Conservation (phyloP, 108 stramenopile species). For the Skeletonema costatum region DNA sequence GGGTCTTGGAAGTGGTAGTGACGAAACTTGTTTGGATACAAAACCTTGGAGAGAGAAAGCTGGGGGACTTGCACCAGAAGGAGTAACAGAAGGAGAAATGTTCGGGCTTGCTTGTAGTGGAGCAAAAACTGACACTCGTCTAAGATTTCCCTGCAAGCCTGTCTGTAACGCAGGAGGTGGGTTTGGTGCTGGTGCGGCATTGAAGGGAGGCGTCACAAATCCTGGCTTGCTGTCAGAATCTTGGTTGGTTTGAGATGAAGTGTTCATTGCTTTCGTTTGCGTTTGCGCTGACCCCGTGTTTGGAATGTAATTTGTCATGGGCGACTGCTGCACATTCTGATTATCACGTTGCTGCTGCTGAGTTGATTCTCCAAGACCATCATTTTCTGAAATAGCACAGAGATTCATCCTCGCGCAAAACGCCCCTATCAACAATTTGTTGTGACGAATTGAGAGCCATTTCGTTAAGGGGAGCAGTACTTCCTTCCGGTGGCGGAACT, state of each 20-base stretch:
- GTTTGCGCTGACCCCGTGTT: slow-evolving; percentile 30
- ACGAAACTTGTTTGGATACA: slow-evolving; percentile 9
- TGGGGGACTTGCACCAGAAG: slow-evolving; percentile 15
- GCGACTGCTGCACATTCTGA: slow-evolving; percentile 13
- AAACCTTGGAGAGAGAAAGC: slow-evolving; percentile 29
- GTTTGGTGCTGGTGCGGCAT: slow-evolving; percentile 25
- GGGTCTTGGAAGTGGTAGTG: slow-evolving; percentile 13
- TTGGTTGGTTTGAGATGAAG: slow-evolving; percentile 11
- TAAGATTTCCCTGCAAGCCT: slow-evolving; percentile 11
- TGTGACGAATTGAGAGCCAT: slow-evolving; percentile 1
- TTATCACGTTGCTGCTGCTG: slow-evolving; percentile 13
- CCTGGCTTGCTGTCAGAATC: slow-evolving; percentile 30
- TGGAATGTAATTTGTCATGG: slow-evolving; percentile 57
- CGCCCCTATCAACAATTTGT: slow-evolving; percentile 31
- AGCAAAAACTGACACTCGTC: slow-evolving; percentile 43
- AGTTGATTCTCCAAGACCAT: slow-evolving; percentile 38
- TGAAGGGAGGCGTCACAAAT: slow-evolving; percentile 47
- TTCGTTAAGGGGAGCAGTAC: background rate
- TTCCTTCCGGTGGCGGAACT: slow-evolving; percentile 10
- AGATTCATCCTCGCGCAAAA: slow-evolving; percentile 52
- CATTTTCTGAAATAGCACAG: slow-evolving; percentile 81
- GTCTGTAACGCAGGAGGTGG: slow-evolving; percentile 24
- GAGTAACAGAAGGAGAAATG: slow-evolving; percentile 28
- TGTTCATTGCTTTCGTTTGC: slow-evolving; percentile 12
- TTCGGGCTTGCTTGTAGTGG: slow-evolving; percentile 52